A percentile compares a stretch with the other conserved stretches of the same genome.
These are phyloP conservation scores for Rhizopogon vesiculosus DNA, from an alignment of 768 basidiomycete species.

Conservation along the genomic window DNA sequence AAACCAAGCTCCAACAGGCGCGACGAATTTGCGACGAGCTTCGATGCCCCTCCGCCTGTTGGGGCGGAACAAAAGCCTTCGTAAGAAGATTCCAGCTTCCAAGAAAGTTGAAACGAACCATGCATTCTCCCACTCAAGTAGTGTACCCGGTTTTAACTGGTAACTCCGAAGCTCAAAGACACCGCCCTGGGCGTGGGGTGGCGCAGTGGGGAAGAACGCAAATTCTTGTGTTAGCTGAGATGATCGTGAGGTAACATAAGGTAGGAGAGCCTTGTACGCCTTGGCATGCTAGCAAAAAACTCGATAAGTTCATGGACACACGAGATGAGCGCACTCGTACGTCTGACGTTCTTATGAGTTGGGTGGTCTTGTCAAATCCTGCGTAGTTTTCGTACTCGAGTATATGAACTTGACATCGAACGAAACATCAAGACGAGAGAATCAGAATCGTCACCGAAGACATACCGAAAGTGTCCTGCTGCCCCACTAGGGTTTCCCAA, in stretches of 20 bases:
- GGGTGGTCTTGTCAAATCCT: slow-evolving; percentile 76
- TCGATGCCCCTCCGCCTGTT: slow-evolving; percentile 89
- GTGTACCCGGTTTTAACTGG: slow-evolving; percentile 79
- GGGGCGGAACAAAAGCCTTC: slow-evolving; percentile 6
- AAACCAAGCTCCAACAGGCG: slow-evolving; percentile 90
- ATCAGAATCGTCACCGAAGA: neutral
- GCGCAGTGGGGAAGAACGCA: slow-evolving; percentile 89
- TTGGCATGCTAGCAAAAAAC: slow-evolving; percentile 48
- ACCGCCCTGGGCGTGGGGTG: slow-evolving; percentile 83
- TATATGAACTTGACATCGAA: slow-evolving; percentile 47
- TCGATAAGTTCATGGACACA: slow-evolving; percentile 1
- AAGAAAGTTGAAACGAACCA: slow-evolving; percentile 49
- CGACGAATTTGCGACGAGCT: slow-evolving; percentile 82
- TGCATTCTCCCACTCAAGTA: slow-evolving; percentile 92
- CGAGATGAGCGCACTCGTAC: slow-evolving; percentile 31
- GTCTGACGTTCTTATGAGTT: slow-evolving; percentile 58
- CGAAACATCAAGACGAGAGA: neutral
- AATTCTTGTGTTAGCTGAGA: slow-evolving; percentile 90
- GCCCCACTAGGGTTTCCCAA: slow-evolving; percentile 90
- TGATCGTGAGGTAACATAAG: slow-evolving; percentile 66
- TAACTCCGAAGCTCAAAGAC: slow-evolving; percentile 93
- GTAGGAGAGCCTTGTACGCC: slow-evolving; percentile 71
- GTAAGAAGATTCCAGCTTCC: neutral
- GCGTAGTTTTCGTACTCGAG: slow-evolving; percentile 93
- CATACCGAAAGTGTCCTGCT: slow-evolving; percentile 78